Evolutionary conservation across 495 filamentous ascomycete species (phyloP).

Genomic region (Ramalina intermedia): DNA sequence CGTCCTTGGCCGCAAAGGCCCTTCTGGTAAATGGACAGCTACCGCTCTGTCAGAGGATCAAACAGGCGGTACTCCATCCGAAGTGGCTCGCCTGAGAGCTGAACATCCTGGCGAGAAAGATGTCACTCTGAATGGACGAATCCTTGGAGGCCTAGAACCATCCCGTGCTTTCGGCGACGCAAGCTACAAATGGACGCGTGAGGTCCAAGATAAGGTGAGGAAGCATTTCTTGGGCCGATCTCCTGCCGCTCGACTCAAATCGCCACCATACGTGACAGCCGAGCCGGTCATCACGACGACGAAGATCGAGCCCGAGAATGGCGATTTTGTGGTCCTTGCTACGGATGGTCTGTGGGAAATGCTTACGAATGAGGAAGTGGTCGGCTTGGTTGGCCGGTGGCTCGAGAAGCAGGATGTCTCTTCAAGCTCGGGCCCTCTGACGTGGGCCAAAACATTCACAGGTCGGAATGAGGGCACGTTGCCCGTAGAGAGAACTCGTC

Average conservation of each 20-base stretch:
- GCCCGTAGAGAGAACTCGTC: constrained; percentile 32
- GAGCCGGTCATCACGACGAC: constrained; percentile 95
- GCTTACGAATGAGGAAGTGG: constrained; percentile 96
- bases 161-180: constrained; percentile 92
- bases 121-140: constrained; percentile 73
- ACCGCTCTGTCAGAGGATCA: constrained; percentile 82
- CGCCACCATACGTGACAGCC: constrained; percentile 94
- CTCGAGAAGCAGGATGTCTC: constrained; percentile 54
- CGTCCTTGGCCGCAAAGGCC: constrained; percentile 66
- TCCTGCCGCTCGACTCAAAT: constrained; percentile 57
- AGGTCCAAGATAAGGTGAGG: constrained; percentile 69
- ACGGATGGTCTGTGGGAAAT: constrained; percentile 99
- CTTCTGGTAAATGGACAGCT: constrained; percentile 83
- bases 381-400: constrained; percentile 94
- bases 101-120: constrained; percentile 79
- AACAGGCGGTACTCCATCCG: constrained; percentile 71
- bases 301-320: constrained; percentile 73
- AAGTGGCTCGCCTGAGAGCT: constrained; percentile 64
- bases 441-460: constrained; percentile 37
- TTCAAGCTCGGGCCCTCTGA: constrained; percentile 23
- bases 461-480: constrained; percentile 28
- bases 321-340: constrained; percentile 92
- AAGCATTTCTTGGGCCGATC: constrained; percentile 71
- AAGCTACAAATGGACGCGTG: constrained; percentile 85
- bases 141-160: constrained; percentile 84